Base-by-base conservation (phyloP, 139 green algal species). In the Astrephomene gubernaculifera region DNA sequence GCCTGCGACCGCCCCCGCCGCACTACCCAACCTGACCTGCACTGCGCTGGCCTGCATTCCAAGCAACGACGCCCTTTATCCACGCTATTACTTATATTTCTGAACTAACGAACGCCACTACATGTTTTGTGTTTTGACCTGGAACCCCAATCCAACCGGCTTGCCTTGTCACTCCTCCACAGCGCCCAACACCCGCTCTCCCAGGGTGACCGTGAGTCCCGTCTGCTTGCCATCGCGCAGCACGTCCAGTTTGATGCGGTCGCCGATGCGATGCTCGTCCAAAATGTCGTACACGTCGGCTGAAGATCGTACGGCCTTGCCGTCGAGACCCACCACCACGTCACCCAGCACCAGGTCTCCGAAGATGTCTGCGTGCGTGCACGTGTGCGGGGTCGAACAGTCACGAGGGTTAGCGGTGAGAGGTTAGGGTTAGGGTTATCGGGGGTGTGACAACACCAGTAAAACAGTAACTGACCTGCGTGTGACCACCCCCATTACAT, bases 271-370 rank as follows among this genome's bases (percentile, higher is more conserved):
- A 24, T 85, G 83, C 43, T 91, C 90, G 87, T 97, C 93, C 57
- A 97, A 87, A 8, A 85, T 86, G 24, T 87, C 87, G 60, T 94
- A 94, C 79, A 97, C 60, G 79, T 97, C 95, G 14, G 71, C 19
- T 0, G 64, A 63, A 29, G 39, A 73, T 8, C 90, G 74, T 25
- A 94, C 87, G 6, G 87, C 69, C 52, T 86, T 86, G 78, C 81
- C 86, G 33, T 89, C 86, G 35, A 90, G 38, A 8, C 79, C 82
- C 39, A 89, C 67, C 39, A 97, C 91, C 21, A 93, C 63, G 52
- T 93, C 90, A 0, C 90, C 90, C 17, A 91, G 72, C 36, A 90
- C 85, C 73, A 97, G 91, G 79, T 97, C 94, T 1, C 95, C 95
- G 63, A 97, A 91, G n/a, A 97, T 89, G 85, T 98, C 95, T 82